phyloP scores from a whole-genome alignment of 2,329 filamentous ascomycete species.

The Pseudocercospora fuligena region DNA sequence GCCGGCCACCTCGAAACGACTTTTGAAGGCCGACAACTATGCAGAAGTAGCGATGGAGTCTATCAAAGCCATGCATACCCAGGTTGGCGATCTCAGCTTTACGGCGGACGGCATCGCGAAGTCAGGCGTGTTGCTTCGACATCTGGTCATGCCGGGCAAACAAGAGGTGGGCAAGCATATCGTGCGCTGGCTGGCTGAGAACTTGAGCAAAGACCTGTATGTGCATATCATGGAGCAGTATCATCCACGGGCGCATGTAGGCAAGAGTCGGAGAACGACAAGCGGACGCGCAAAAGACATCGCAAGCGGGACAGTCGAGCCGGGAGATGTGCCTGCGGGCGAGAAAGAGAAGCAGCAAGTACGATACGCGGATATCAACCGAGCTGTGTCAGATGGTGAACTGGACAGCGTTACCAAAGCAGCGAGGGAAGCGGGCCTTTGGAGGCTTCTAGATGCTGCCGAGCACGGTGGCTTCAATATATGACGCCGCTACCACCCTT shows the following conservation, averaged over 20 bases:
- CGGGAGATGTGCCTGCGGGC: conserved; percentile 36
- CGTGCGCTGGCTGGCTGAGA: conserved; percentile 73
- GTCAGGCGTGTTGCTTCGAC: conserved; percentile 73
- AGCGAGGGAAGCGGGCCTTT: conserved; percentile 73
- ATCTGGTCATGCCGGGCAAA: conserved; percentile 83
- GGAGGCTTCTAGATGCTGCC: conserved; percentile 74
- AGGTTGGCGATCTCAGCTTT: conserved; percentile 84
- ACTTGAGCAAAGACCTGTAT: conserved; percentile 76
- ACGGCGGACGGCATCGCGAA: conserved; percentile 81
- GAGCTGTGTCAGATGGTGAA: conserved; percentile 68
- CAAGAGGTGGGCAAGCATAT: conserved; percentile 75
- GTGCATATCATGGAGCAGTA: conserved; percentile 92
- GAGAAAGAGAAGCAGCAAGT: conserved; percentile 51
- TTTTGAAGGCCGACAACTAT: conserved; percentile 81
- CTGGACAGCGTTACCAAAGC: conserved; percentile 68
- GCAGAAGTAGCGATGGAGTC: conserved; percentile 73
- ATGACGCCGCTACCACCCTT: background rate
- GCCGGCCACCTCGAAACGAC: conserved; percentile 65
- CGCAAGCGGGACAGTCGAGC: conserved; percentile 35
- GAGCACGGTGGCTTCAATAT: conserved; percentile 58
- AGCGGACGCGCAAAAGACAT: conserved; percentile 34
- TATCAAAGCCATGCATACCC: conserved; percentile 77
- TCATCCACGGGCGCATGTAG: conserved; percentile 78
- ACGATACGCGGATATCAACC: conserved; percentile 78
- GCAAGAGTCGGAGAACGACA: conserved; percentile 62